Percentiles rank a stretch among this genome's conserved stretches.
These are phyloP conservation scores for Dovyalis caffra DNA, from an alignment of 345 rosid genomes.

Conservation along the genomic window DNA sequence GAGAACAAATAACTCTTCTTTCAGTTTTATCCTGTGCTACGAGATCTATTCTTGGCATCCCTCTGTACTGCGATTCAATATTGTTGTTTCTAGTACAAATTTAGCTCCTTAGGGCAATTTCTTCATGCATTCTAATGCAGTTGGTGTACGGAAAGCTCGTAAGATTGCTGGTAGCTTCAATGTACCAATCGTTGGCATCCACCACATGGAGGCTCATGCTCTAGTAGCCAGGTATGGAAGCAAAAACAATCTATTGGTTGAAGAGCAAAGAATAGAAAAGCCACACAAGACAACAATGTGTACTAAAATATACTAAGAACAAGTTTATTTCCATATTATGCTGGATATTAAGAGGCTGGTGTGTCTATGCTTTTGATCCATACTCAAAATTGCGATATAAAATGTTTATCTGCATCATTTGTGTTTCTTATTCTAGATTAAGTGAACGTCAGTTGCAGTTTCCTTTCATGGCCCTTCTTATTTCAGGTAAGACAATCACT, in stretches of 20 bases:
- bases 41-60: not conserved
- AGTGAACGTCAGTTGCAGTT: conserved; percentile 67
- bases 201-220: conserved; percentile 99
- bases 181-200: conserved; percentile 76
- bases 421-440: conserved; percentile 44
- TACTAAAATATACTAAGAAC: not conserved
- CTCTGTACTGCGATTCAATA: not conserved
- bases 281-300: not conserved
- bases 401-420: conserved; percentile 6
- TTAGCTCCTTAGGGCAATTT: not conserved
- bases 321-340: too few relatives aligned
- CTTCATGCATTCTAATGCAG: conserved; percentile 40
- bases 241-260: not conserved
- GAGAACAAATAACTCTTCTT: too few relatives aligned
- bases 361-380: not conserved
- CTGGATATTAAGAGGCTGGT: not conserved
- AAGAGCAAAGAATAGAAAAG: not conserved
- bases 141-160: conserved; percentile 88
- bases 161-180: conserved; percentile 62
- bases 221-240: conserved; percentile 70
- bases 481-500: conserved; percentile 62
- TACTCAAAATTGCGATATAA: not conserved
- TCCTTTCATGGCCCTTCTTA: conserved; percentile 90
- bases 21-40: too few relatives aligned
- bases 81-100: not conserved